Evolutionary conservation across 768 basidiomycete genomes (phyloP).

Genomic region (Suillus decipiens): DNA sequence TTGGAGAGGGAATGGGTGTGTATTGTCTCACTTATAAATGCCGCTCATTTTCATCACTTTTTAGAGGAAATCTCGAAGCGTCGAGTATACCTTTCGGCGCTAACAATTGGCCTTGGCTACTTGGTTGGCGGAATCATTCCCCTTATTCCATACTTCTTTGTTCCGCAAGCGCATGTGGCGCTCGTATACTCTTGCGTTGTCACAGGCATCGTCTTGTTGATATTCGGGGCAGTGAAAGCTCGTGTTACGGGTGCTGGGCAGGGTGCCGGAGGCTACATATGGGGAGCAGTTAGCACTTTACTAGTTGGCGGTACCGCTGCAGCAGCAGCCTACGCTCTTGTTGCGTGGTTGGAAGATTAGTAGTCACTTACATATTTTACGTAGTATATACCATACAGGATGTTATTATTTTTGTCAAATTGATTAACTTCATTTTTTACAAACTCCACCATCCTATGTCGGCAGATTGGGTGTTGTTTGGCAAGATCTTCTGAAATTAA

Average conservation of each 20-base stretch:
- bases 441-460: neutral
- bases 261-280: slow-evolving; percentile 65
- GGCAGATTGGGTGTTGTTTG: too few relatives aligned
- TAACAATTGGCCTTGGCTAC: slow-evolving; percentile 96
- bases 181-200: slow-evolving; percentile 71
- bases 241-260: slow-evolving; percentile 73
- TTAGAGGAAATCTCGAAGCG: slow-evolving; percentile 86
- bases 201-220: slow-evolving; percentile 77
- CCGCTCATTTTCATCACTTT: neutral
- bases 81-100: slow-evolving; percentile 85
- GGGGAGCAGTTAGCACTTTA: slow-evolving; percentile 82
- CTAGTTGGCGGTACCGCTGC: slow-evolving; percentile 89
- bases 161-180: slow-evolving; percentile 65
- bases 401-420: too few relatives aligned
- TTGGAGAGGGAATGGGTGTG: slow-evolving; percentile 89
- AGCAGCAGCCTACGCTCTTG: slow-evolving; percentile 67
- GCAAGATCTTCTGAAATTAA: neutral
- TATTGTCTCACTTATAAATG: slow-evolving; percentile 14
- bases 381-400: too few relatives aligned
- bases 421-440: neutral
- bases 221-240: slow-evolving; percentile 87
- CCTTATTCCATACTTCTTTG: slow-evolving; percentile 90
- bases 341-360: slow-evolving; percentile 46
- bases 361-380: neutral
- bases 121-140: slow-evolving; percentile 93